Base-by-base conservation (phyloP, 257 asterid species). In the Solanum microdontum region DNA sequence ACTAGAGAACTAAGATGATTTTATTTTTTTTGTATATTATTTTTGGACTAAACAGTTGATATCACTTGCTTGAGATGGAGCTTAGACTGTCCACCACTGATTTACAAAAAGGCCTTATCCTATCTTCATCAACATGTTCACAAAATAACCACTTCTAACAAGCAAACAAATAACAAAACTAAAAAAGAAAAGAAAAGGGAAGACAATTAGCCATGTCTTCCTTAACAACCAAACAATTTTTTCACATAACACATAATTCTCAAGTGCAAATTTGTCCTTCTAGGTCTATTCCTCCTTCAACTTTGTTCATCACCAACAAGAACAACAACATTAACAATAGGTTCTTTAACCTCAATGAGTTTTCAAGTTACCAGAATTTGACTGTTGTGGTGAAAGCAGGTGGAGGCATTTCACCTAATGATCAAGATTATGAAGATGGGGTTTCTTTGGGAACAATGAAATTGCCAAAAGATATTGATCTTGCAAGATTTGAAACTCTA, bases 361-460 rank as follows among this genome's bases (percentile, higher is more conserved):
- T 86, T 37, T 89, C 92, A 4, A 39, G 62, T 85, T 90, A 88
- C 82, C 83, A 40, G 37, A 89, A 73, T 28, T 33, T 87, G 58
- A 14, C 51, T 34, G 85, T 85, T 76, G 85, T 88, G 34, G 26
- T 86, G 58, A 95, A 90, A 90, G 95, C 95, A 85, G 82, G 94
- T 28, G 11, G 92, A 2, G 89, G 86, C 76, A 55, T 88, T 69
- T 84, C 91, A 17, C n/a, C 92, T 11, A 48, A 84, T 2, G 82
- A 80, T 34, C 28, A 84, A 84, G 88, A 87, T 37, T 92, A 87
- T 33, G 96, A 93, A 8, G 98, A 94, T 11, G 99, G 99, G 12
- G 96, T 94, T 87, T 93, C 98, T 58, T 87, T 95, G 75, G 98
- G 98, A 33, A 94, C 99, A 85, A 88, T 96, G 98, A 96, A 95